These are phyloP conservation scores for Backusella luteola DNA, from an alignment of 192 early-diverging fungal species.

Conservation along the genomic window DNA sequence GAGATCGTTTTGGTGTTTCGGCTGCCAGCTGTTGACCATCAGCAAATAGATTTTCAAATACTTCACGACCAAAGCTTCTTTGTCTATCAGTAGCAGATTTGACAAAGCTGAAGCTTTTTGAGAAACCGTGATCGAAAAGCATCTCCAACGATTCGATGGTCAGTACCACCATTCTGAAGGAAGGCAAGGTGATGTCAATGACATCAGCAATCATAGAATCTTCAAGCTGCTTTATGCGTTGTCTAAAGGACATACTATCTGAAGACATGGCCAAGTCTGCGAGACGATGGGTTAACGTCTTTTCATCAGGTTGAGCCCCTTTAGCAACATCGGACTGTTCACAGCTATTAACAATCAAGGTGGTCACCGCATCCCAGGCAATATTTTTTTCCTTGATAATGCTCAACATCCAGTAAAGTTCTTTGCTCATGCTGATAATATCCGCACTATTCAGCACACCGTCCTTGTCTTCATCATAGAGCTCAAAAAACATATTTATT, in stretches of 20 bases:
- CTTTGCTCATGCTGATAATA: conserved; percentile 82
- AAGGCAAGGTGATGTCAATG: conserved; percentile 16
- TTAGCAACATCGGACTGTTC: conserved; percentile 25
- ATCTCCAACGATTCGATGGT: conserved; percentile 82
- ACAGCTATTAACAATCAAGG: conserved; percentile 11
- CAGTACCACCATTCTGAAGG: conserved; percentile 72
- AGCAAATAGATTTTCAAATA: conserved; percentile 56
- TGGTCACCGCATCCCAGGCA: conserved; percentile 45
- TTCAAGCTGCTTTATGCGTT: conserved; percentile 12
- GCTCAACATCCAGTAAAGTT: conserved; percentile 76
- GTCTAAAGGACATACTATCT: background rate
- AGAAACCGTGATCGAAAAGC: conserved; percentile 77
- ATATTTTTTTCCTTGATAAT: conserved; percentile 47
- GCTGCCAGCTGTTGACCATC: conserved; percentile 52
- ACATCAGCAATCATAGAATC: background rate
- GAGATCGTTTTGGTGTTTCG: background rate
- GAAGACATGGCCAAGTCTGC: conserved; percentile 16
- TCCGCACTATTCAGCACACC: conserved; percentile 71
- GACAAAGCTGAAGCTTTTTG: conserved; percentile 55
- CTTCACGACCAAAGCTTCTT: conserved; percentile 50
- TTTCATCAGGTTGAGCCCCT: conserved; percentile 12
- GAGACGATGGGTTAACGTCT: background rate
- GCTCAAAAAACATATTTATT: conserved; percentile 79
- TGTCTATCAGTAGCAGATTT: conserved; percentile 53
- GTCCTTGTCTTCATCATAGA: conserved; percentile 72